Conservation (phyloP, 345 rosid species). For the Eucalyptus melliodora region DNA sequence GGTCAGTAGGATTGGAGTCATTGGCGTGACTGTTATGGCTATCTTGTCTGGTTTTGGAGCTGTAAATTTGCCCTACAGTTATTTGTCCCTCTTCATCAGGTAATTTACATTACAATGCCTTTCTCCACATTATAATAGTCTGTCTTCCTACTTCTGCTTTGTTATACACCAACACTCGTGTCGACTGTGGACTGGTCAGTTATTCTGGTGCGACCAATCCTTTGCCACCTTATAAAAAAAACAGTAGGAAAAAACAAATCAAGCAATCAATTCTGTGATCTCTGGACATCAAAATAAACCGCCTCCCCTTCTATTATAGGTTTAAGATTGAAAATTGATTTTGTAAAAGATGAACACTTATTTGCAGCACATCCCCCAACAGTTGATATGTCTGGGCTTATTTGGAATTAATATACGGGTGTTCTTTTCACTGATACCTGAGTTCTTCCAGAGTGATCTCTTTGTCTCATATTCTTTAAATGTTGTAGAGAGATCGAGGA, state of each 20-base stretch:
- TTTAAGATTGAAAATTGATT: neutral
- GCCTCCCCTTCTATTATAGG: neutral
- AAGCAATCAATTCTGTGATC: neutral
- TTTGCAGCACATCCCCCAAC: neutral
- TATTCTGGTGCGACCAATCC: neutral
- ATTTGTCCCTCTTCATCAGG: slow-evolving; percentile 96
- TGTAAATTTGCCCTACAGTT: slow-evolving; percentile 94
- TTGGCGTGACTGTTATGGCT: slow-evolving; percentile 98
- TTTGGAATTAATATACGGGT: neutral
- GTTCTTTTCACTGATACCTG: neutral
- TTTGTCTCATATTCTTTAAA: neutral
- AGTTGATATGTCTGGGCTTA: neutral
- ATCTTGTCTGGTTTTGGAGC: slow-evolving; percentile 97
- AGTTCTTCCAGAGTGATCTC: neutral
- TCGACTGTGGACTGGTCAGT: neutral
- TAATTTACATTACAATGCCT: neutral
- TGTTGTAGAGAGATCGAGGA: slow-evolving; percentile 78
- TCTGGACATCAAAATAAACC: neutral
- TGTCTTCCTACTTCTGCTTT: neutral
- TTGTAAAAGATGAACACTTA: neutral
- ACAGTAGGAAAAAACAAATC: neutral
- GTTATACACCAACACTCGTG: neutral
- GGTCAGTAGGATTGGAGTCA: slow-evolving; percentile 94
- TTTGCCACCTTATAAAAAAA: neutral
- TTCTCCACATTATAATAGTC: neutral